Conservation (phyloP, 2,329 filamentous ascomycete species). For the Magnaporthales sp. region DNA sequence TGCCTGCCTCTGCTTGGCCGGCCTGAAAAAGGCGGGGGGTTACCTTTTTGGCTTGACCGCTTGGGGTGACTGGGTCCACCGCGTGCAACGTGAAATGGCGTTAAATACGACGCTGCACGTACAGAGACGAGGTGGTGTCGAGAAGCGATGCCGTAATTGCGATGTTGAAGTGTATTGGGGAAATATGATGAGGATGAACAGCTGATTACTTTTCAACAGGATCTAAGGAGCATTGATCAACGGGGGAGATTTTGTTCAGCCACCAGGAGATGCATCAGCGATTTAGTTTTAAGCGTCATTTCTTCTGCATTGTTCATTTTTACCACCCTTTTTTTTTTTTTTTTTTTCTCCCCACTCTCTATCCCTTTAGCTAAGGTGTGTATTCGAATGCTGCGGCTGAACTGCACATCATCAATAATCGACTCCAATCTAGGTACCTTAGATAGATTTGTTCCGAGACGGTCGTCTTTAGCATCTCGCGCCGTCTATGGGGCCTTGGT, state of each 20-base stretch:
- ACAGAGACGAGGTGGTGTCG: neutral
- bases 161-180: neutral
- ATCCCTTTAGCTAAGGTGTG: neutral
- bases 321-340: neutral
- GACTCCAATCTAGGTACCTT: too few species aligned
- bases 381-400: neutral
- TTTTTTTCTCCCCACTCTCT: neutral
- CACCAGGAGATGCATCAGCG: neutral
- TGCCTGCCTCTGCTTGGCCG: neutral
- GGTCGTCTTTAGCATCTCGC: neutral
- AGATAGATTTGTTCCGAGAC: neutral
- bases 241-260: neutral
- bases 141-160: neutral
- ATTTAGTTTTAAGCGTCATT: neutral
- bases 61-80: neutral
- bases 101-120: neutral
- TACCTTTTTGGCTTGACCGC: neutral
- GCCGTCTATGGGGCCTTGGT: neutral
- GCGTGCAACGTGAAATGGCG: neutral
- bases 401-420: neutral
- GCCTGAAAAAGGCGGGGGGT: neutral
- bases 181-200: neutral
- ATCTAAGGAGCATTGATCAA: neutral
- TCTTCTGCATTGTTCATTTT: neutral
- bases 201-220: neutral